Percentiles rank a stretch among this genome's conserved stretches.
Evolutionary conservation across 352 stramenopile species (phyloP).

Genomic region (Saprolegnia diclina): DNA sequence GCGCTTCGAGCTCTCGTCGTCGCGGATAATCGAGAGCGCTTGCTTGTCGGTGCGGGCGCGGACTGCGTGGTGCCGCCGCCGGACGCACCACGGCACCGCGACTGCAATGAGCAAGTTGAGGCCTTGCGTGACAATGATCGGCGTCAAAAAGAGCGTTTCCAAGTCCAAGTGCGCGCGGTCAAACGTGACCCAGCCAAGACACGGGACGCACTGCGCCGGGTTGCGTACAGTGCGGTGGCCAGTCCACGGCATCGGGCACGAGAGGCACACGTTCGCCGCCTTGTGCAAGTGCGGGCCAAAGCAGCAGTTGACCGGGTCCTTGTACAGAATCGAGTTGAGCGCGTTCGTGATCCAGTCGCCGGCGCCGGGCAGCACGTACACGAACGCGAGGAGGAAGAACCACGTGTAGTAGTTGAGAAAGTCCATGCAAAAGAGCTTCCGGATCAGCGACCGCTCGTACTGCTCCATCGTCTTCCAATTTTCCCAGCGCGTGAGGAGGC

Average conservation of each 20-base stretch:
- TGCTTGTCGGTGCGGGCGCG: constrained; percentile 34
- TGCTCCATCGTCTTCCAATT: constrained; percentile 83
- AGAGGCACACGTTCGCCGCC: constrained; percentile 47
- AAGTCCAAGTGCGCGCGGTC: constrained; percentile 79
- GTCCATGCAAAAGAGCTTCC: constrained; percentile 79
- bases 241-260: constrained; percentile 40
- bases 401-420: constrained; percentile 90
- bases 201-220: constrained; percentile 65
- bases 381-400: constrained; percentile 86
- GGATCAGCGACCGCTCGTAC: constrained; percentile 75
- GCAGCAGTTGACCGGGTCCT: constrained; percentile 81
- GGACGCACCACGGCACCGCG: constrained; percentile 62
- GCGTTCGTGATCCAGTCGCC: constrained; percentile 82
- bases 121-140: constrained; percentile 77
- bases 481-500: constrained; percentile 82
- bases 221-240: constrained; percentile 37
- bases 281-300: constrained; percentile 80
- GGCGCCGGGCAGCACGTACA: constrained; percentile 80
- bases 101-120: constrained; percentile 71
- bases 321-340: constrained; percentile 75
- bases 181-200: constrained; percentile 75
- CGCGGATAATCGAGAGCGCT: constrained; percentile 34
- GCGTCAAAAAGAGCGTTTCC: constrained; percentile 80
- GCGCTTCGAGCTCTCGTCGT: constrained; percentile 58
- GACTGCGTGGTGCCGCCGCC: constrained; percentile 43